Evolutionary conservation across 2,329 filamentous ascomycete species (phyloP), one percentile per base, ranked within the genome.

Genomic region (Magnaporthales sp.): DNA sequence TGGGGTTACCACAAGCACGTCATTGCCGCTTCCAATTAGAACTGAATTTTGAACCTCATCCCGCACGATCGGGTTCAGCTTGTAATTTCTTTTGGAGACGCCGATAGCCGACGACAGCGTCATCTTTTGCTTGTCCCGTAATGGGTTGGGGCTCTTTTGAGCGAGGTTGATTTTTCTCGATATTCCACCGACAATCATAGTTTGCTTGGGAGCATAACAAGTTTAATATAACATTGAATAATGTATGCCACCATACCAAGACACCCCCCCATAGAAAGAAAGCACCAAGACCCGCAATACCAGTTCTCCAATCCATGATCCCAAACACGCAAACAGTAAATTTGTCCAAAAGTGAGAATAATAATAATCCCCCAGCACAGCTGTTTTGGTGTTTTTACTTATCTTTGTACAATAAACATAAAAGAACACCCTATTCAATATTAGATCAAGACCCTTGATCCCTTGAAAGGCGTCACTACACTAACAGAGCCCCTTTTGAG

Each of bases 291-390:
- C 54, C 54, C 54, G 54, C n/a, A 22, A 58, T 58, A 22, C 54
- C 11, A 26, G 54, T 26, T 26, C 10, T 22, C 54, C 54, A 58
- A 10, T 58, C 54, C 54, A 26, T 22, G 54, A 8, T 46, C 15
- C 5, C 38, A 46, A n/a, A 46, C 38, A 2, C 38, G 15, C 38
- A 58, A 58, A 5, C 8, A 58, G 24, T 58, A 26, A 26, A 58
- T 26, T 24, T 58, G 54, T 26, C 24, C 54, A 58, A 26, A 38
- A 26, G n/a, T 58, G n/a, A 58, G 24, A 58, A 58, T 24, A 24
- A 58, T 58, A 38, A 22, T 22, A n/a, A 13, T 22, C 54, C 24
- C 63, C 65, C 67, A 69, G 69, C 69, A 68, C 68, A 67, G 69
- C 67, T 68, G 68, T 67, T 63, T 9, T 27, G 30, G 62, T 26